Evolutionary conservation across 768 basidiomycete genomes (phyloP).

Genomic region (Tylopilus plumbeoviolaceoides): DNA sequence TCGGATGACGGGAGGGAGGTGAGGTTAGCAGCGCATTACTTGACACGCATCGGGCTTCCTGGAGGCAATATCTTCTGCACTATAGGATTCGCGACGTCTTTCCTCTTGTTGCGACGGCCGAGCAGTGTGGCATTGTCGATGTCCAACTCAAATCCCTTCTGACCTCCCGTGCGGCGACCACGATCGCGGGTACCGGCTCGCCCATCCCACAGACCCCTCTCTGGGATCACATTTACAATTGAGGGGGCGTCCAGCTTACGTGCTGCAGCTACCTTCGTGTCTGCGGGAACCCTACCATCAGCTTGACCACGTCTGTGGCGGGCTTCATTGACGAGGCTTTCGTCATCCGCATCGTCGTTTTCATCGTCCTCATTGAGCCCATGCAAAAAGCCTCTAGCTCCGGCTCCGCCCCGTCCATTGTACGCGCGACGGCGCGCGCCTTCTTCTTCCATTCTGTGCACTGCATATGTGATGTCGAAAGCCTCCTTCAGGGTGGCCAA

Average conservation of each 20-base stretch:
- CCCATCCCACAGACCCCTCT: conserved; percentile 46
- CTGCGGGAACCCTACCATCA: conserved; percentile 4
- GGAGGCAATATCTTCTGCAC: conserved; percentile 22
- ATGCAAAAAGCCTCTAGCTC: conserved; percentile 69
- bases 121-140: conserved; percentile 84
- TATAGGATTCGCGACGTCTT: conserved; percentile 34
- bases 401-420: conserved; percentile 74
- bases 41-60: conserved; percentile 33
- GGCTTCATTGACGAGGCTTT: conserved; percentile 48
- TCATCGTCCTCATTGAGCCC: conserved; percentile 96
- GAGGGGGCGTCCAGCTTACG: conserved; percentile 10
- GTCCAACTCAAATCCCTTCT: conserved; percentile 73
- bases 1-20: not conserved
- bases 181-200: conserved; percentile 69
- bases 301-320: conserved; percentile 36
- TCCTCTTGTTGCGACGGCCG: conserved; percentile 58
- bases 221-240: conserved; percentile 14
- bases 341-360: conserved; percentile 48
- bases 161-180: conserved; percentile 32
- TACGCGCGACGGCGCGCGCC: conserved; percentile 82
- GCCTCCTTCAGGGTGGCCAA: conserved; percentile 93
- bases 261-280: conserved; percentile 9
- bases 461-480: conserved; percentile 98
- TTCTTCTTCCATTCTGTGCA: conserved; percentile 99
- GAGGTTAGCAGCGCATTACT: conserved; percentile 3